phyloP scores from a whole-genome alignment of 1,284 basidiomycete genomes.

The Boletus mariae region DNA sequence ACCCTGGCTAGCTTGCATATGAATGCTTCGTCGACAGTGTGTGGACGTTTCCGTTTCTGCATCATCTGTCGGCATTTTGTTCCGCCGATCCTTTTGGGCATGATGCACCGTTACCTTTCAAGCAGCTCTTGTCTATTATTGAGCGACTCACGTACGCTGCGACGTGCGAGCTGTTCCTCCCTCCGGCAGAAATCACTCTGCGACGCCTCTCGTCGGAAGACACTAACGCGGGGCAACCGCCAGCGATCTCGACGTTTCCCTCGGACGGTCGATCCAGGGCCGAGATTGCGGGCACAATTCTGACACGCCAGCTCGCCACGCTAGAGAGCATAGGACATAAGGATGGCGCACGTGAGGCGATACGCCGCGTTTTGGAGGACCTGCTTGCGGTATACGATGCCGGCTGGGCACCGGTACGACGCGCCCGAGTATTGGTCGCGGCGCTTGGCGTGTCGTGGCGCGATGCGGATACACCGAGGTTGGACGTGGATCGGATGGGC shows the following conservation, averaged over 20 bases:
- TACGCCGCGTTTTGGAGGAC: conserved; percentile 46
- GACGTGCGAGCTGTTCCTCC: conserved; percentile 57
- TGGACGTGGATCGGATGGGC: conserved; percentile 35
- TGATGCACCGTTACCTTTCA: conserved; percentile 38
- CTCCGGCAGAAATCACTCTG: conserved; percentile 39
- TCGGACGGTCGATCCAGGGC: conserved; percentile 14
- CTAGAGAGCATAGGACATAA: conserved; percentile 56
- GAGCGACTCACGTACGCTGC: conserved; percentile 66
- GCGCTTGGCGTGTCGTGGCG: conserved; percentile 54
- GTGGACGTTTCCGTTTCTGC: conserved; percentile 48
- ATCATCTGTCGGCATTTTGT: conserved; percentile 23
- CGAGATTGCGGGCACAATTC: conserved; percentile 46
- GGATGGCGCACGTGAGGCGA: conserved; percentile 42
- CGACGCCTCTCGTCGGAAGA: conserved; percentile 3
- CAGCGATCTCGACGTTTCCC: conserved; percentile 18
- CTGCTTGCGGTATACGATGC: conserved; percentile 47
- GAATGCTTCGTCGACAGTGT: conserved; percentile 55
- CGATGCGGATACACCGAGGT: conserved; percentile 23
- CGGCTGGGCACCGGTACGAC: conserved; percentile 47
- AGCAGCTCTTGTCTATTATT: conserved; percentile 54
- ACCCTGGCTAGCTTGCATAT: conserved; percentile 49
- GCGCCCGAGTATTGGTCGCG: conserved; percentile 50
- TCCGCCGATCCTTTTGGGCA: conserved; percentile 31
- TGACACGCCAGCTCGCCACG: conserved; percentile 57
- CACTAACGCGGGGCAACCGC: neutral